Percentiles rank a stretch among this genome's conserved stretches.
These are phyloP conservation scores for Exophiala lecanii-corni DNA, from an alignment of 2,329 filamentous ascomycete genomes.

Conservation along the genomic window DNA sequence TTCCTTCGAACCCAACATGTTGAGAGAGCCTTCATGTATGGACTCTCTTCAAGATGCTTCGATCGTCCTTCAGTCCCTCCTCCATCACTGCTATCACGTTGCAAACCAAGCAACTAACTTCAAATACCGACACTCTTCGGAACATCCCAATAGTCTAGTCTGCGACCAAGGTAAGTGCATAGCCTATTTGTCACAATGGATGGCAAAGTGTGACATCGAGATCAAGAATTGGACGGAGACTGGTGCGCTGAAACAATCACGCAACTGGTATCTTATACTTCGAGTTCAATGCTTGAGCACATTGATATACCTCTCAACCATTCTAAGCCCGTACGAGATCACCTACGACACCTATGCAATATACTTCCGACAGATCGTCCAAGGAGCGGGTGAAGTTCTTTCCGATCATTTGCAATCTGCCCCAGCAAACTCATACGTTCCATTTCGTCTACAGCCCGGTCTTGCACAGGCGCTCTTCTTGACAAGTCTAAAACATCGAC, in stretches of 20 bases:
- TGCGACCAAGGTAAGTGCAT: not conserved
- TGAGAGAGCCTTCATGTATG: not conserved
- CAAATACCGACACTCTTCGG: not conserved
- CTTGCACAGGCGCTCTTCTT: not conserved
- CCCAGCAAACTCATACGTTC: not conserved
- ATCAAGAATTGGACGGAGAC: not conserved
- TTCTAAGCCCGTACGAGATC: not conserved
- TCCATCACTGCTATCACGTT: constrained; percentile 5
- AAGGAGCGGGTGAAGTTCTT: not conserved
- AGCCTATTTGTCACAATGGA: constrained; percentile 2
- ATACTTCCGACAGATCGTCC: constrained; percentile 1
- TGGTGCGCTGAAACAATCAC: not conserved
- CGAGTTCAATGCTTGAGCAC: constrained; percentile 3
- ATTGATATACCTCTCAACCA: constrained; percentile 1
- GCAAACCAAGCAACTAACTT: not conserved
- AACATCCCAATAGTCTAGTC: not conserved
- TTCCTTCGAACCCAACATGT: not conserved
- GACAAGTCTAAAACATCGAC: not conserved
- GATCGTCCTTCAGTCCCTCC: not conserved
- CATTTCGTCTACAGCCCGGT: not conserved
- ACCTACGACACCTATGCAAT: not conserved
- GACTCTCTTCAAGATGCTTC: not conserved
- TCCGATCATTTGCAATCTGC: not conserved
- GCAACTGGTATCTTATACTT: not conserved
- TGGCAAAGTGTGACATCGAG: not conserved